Evolutionary conservation across 208 protist species (phyloP), one percentile per base, ranked within the genome.

Genomic region (Wallacemonas sp.): DNA sequence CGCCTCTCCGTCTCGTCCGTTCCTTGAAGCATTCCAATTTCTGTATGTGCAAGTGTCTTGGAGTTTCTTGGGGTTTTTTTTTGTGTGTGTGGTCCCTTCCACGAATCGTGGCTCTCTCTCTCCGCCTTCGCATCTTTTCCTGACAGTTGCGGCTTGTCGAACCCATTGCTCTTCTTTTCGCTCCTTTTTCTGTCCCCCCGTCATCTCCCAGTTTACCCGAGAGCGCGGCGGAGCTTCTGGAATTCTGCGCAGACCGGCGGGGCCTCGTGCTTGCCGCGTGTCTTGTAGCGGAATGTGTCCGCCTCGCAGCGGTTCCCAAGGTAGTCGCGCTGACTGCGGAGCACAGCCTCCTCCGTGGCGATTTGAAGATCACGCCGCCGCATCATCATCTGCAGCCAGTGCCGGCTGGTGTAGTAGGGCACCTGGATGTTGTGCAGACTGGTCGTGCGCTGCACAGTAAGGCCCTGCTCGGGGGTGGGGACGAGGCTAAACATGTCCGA

Each of bases 261-360:
- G n/a, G 79, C 77, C 7, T 84, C 86, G 12, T 87, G 86, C 28
- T 72, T 76, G 14, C 84, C 78, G 16, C 79, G 72, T 32, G 87
- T 75, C 68, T 87, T 72, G 46, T 89, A 75, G 23, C 78, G 74
- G 36, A 92, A 75, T 12, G 77, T 84, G 61, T 96, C 90, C 11
- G 90, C 87, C 68, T 96, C 87, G 61, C 90, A 96, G 8, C 85
- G 84, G 31, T 80, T 79, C 1, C 70, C 81, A 57, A 96, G 74
- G 57, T 77, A 93, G 23, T 89, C 75, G 29, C 70, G 75, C 64
- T 93, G 84, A n/a, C 67, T 64, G 55, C 76, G 65, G 54, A 93
- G 59, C 22, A 93, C 90, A 36, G 91, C 85, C 42, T 72, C 59
- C 65, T 96, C 87, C 55, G 76, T 78, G 10, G 62, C 26, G 20